These are phyloP conservation scores for Lasiodiplodia sp. DNA, from an alignment of 2,329 filamentous ascomycete genomes.

Conservation along the genomic window DNA sequence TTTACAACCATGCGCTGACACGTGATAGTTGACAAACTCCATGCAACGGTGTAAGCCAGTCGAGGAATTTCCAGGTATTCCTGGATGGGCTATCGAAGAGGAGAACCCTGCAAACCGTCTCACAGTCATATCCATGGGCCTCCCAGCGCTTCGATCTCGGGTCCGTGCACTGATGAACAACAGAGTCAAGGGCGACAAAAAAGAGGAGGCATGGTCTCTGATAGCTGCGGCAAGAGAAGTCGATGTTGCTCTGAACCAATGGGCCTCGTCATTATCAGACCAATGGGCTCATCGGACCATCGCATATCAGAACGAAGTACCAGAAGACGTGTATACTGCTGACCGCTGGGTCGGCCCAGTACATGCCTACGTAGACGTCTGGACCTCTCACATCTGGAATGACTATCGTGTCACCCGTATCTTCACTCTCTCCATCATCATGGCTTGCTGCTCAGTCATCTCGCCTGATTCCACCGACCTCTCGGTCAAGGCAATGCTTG, in stretches of 20 bases:
- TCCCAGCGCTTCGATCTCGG: conserved; percentile 46
- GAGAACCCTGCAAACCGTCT: conserved; percentile 51
- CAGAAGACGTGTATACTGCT: conserved; percentile 41
- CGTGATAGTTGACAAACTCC: conserved; percentile 46
- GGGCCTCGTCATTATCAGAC: conserved; percentile 45
- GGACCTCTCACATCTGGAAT: conserved; percentile 49
- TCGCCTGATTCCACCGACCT: conserved; percentile 46
- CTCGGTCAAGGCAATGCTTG: conserved; percentile 39
- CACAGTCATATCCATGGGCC: conserved; percentile 48
- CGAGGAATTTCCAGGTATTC: conserved; percentile 45
- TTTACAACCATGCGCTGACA: conserved; percentile 19
- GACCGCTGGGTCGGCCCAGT: conserved; percentile 48
- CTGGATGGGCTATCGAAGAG: conserved; percentile 46
- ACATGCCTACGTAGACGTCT: conserved; percentile 49
- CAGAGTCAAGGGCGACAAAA: conserved; percentile 32
- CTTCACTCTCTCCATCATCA: conserved; percentile 49
- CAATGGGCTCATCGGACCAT: conserved; percentile 46
- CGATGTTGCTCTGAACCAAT: conserved; percentile 46
- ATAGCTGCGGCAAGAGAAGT: conserved; percentile 46
- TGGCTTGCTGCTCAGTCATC: conserved; percentile 45
- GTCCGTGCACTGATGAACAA: conserved; percentile 42
- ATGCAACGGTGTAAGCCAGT: conserved; percentile 49
- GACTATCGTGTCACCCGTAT: conserved; percentile 51
- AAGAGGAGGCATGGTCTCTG: conserved; percentile 41
- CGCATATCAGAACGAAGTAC: conserved; percentile 38